Base-by-base conservation (phyloP, 192 early-diverging fungal genomes). In the Backusella australiensis region DNA sequence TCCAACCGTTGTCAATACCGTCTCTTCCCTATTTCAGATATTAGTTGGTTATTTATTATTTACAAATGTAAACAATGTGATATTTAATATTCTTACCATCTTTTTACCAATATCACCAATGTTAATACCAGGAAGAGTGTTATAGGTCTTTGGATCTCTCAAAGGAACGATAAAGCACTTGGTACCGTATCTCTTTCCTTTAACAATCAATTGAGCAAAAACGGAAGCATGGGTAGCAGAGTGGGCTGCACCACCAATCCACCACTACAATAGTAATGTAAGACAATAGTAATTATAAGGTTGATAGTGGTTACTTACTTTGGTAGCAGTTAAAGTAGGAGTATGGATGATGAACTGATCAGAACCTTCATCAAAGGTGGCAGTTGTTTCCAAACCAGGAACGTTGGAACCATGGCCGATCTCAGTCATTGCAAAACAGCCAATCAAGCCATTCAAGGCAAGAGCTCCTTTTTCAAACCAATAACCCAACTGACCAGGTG, bases 401-500 rank as follows among this genome's bases (percentile, higher is more conserved):
- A 96, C 93, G 74, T 96, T 96, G 36, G 94, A 95, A 5, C 95
- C 95, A 36, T 95, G 93, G 14, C 84, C 94, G 26, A 96, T 80
- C 83, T 97, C 96, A 7, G 96, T 97, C 96, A 96, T 96, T 69
- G 91, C 94, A 79, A 96, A 97, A 86, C 95, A 97, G 36, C 96
- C 96, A 6, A 92, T 85, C 77, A 96, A 88, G 36, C 93, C 91
- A 77, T 93, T 91, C 79, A 96, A 80, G 21, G 92, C 87, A n/a
- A 97, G 76, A 7, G 94, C 94, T 26, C 95, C 95, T 86, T 91
- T 91, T 44, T 90, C 88, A 69, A 93, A 90, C 94, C 95, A 97
- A 85, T 96, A 91, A 12, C 86, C 87, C 59, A 97, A 87, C 85
- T 97, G 96, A 34, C 90, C 87, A 4, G 93, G 86, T 19, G 94